Evolutionary conservation across 495 filamentous ascomycete genomes (phyloP).

Genomic region (Penicillium taxi): DNA sequence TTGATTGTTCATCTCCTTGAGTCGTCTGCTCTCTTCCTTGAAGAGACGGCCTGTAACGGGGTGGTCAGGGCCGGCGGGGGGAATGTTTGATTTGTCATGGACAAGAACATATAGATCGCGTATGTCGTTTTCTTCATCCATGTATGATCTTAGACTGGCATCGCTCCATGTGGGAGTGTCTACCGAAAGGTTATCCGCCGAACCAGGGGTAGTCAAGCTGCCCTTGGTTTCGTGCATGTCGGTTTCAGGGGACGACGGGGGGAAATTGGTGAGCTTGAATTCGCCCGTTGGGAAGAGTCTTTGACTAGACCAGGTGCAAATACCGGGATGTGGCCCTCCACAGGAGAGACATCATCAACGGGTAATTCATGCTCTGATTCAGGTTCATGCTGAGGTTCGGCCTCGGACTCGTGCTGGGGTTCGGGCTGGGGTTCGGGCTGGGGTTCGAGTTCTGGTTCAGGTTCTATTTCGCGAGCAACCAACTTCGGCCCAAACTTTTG

Average conservation of each 20-base stretch:
- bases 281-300: slow-evolving; percentile 57
- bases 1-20: slow-evolving; percentile 76
- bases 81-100: slow-evolving; percentile 76
- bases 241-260: slow-evolving; percentile 60
- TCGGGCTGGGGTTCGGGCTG: background rate
- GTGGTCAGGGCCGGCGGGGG: slow-evolving; percentile 69
- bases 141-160: slow-evolving; percentile 71
- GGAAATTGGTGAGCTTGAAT: slow-evolving; percentile 51
- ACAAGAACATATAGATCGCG: slow-evolving; percentile 85
- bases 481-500: slow-evolving; percentile 34
- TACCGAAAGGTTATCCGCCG: slow-evolving; percentile 34
- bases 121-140: slow-evolving; percentile 88
- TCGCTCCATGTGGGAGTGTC: slow-evolving; percentile 68
- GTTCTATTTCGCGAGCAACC: slow-evolving; percentile 27
- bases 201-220: slow-evolving; percentile 28
- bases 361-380: slow-evolving; percentile 74
- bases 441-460: no score
- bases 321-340: slow-evolving; percentile 23
- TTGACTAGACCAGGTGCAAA: slow-evolving; percentile 51
- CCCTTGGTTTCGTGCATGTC: slow-evolving; percentile 34
- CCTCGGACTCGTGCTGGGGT: background rate
- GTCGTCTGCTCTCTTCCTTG: slow-evolving; percentile 70
- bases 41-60: slow-evolving; percentile 75
- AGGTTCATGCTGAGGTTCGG: slow-evolving; percentile 7
- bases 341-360: slow-evolving; percentile 55